A percentile compares a stretch with the other conserved stretches of the same genome.
Evolutionary conservation across 2,329 filamentous ascomycete species (phyloP).

Genomic region (Trichoderma sp.): DNA sequence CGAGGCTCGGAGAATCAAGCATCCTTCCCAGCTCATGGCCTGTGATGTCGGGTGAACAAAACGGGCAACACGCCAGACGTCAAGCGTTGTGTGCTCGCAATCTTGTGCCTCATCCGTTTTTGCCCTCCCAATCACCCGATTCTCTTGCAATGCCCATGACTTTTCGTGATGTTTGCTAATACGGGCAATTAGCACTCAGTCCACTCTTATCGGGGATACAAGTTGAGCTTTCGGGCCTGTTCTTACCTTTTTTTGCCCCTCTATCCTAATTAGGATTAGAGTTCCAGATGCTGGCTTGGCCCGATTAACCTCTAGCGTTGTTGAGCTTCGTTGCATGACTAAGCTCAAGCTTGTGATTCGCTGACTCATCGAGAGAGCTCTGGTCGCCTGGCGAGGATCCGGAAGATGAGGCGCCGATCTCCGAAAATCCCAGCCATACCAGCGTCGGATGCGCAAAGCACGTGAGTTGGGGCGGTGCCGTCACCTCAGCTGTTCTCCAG

Average conservation of each 20-base stretch:
- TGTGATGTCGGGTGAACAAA: neutral
- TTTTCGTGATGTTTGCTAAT: neutral
- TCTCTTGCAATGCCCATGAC: neutral
- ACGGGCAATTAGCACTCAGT: neutral
- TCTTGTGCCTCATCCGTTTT: neutral
- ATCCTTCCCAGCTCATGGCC: neutral
- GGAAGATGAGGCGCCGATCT: constrained; percentile 2
- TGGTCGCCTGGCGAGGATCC: neutral
- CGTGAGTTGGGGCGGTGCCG: constrained; percentile 17
- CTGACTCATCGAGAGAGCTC: constrained; percentile 1
- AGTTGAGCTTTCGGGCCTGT: neutral
- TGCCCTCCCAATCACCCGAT: neutral
- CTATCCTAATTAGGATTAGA: constrained; percentile 14
- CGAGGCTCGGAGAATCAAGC: neutral
- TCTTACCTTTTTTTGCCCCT: neutral
- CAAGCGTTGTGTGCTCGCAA: neutral
- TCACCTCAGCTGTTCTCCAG: constrained; percentile 21
- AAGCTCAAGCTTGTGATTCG: neutral
- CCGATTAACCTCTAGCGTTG: neutral
- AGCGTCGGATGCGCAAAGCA: neutral
- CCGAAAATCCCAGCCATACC: neutral
- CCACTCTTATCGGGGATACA: constrained; percentile 13
- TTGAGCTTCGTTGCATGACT: neutral
- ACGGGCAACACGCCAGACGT: neutral
- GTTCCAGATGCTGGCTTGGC: neutral